These are phyloP conservation scores for Huntiella moniliformis DNA, from an alignment of 2,329 filamentous ascomycete genomes.

Conservation along the genomic window DNA sequence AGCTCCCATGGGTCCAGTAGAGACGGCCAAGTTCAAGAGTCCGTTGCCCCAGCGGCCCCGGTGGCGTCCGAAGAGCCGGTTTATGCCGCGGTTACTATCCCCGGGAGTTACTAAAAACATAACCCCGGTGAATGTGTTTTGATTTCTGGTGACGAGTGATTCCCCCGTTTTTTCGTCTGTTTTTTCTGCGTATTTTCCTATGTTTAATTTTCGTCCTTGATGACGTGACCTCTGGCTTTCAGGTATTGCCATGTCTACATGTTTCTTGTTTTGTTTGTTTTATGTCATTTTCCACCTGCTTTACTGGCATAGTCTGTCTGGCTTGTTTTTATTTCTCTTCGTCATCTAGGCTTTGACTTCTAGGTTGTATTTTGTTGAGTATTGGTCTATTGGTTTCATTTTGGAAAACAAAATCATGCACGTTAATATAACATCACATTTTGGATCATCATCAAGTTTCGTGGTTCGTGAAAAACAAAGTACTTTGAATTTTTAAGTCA, in stretches of 20 bases:
- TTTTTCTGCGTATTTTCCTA: neutral
- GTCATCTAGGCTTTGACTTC: slow-evolving; percentile 4
- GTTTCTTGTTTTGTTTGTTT: neutral
- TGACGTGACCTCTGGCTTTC: neutral
- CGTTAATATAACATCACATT: too few species aligned
- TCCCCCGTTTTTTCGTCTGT: neutral
- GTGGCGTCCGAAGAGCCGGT: slow-evolving; percentile 62
- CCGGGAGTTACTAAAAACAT: slow-evolving; percentile 56
- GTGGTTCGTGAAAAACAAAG: neutral
- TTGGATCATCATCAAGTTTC: too few species aligned
- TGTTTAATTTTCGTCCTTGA: neutral
- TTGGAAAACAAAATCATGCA: neutral
- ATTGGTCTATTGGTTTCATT: neutral
- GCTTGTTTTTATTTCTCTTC: neutral
- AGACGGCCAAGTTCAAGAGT: too few species aligned
- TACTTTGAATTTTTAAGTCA: neutral
- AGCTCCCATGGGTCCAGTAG: neutral
- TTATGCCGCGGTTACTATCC: slow-evolving; percentile 77
- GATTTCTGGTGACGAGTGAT: neutral
- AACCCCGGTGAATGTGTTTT: too few species aligned
- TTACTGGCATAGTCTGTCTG: neutral
- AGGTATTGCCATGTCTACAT: slow-evolving; percentile 1
- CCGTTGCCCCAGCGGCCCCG: slow-evolving; percentile 23
- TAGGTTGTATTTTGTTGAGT: slow-evolving; percentile 2
- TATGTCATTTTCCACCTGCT: neutral